Evolutionary conservation across 495 filamentous ascomycete genomes (phyloP), one percentile per base, ranked within the genome.

Genomic region (Astrothelium subdiscretum): DNA sequence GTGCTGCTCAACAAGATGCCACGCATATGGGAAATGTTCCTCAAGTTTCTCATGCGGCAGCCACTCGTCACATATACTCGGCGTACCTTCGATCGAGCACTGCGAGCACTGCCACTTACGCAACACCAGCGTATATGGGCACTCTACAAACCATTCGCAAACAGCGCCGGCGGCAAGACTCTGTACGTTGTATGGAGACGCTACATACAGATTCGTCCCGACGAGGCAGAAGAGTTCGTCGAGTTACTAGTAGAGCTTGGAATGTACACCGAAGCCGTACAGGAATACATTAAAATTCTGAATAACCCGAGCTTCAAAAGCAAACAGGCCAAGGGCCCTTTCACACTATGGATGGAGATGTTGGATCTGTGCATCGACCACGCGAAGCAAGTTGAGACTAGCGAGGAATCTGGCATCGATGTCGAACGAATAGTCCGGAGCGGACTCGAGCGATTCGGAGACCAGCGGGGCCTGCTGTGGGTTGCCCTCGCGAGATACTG

Each of bases 1-100:
- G 88, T 97, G 64, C 80, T 99, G 10, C 82, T 99, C 66, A 97
- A 97, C 78, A 99, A 99, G 75, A 99, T 99, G 95, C 95, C 95
- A 54, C 81, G 84, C 63, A 94, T 97, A 70, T 99, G 95, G 95
- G 91, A 96, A 75, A 91, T 97, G 88, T 99, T 96, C 71, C 84
- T 99, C 48, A 83, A 83, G 40, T 97, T 97, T 71, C 77, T 97
- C 66, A 83, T 92, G 69, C 83, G 89, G 67, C 95, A 97, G 70
- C 95, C 95, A 8, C 78, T 96, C 42, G 85, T 97, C 51, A 96
- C 91, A n/a, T 82, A 85, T 67, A 96, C 92, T 10, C 82, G 95
- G 52, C 85, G 86, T 54, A 91, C 91, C 1, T 99, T 99, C 75
- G 95, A 99, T 76, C 86, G 92, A 57, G 91, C 95, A 1, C 81